Percentiles rank a stretch among this genome's conserved stretches.
phyloP scores from a whole-genome alignment of 2,329 filamentous ascomycete species.

The Neurospora sp. region DNA sequence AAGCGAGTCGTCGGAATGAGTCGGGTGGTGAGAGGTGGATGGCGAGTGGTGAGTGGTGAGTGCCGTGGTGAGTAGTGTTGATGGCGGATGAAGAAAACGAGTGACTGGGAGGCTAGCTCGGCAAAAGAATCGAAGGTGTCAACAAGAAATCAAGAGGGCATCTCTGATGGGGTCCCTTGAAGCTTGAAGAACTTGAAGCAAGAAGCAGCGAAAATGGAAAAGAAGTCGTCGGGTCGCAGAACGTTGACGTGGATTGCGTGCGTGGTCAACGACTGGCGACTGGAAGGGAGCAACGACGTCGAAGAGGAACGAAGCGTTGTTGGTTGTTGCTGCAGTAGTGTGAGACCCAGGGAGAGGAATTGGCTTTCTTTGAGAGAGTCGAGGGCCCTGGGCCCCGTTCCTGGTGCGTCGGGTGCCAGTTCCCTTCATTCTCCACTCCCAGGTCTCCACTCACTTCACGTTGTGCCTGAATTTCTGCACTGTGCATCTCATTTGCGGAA shows the following conservation, averaged over 20 bases:
- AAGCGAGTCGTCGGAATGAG: neutral
- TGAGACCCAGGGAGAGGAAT: neutral
- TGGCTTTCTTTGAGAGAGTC: neutral
- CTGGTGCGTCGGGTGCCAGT: neutral
- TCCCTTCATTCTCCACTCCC: neutral
- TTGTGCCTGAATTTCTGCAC: neutral
- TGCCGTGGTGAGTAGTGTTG: neutral
- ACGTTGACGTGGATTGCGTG: neutral
- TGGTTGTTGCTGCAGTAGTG: neutral
- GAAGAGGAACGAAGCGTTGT: neutral
- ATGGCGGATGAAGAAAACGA: conserved; percentile 13
- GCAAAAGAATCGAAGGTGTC: conserved; percentile 11
- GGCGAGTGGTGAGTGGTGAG: neutral
- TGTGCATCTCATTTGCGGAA: conserved; percentile 15
- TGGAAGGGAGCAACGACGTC: neutral
- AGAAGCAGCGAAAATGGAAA: neutral
- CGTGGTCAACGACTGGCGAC: neutral
- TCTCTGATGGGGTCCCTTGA: conserved; percentile 4
- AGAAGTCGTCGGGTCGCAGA: neutral
- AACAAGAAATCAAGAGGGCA: conserved; percentile 7
- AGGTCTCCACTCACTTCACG: neutral
- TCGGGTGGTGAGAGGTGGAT: neutral
- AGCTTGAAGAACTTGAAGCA: conserved; percentile 1
- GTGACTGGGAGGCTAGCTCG: conserved; percentile 21
- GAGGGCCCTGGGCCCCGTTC: neutral